A percentile compares a stretch with the other conserved stretches of the same genome.
Conservation (phyloP, 306 rosid genomes). For the cucumber (Cucumis sativus) region DNA sequence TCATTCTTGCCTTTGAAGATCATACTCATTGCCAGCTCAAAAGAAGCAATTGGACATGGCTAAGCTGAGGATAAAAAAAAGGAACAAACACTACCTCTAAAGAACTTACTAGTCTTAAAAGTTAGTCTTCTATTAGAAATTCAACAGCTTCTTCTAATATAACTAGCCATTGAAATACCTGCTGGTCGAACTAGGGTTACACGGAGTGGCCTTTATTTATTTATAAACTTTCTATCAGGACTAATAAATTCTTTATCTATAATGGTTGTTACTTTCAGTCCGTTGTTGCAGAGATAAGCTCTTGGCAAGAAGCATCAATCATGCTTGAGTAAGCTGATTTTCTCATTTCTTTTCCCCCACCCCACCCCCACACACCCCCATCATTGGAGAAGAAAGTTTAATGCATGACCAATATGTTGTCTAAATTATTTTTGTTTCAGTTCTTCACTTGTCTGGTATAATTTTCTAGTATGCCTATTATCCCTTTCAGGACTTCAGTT, state of each 20-base stretch:
- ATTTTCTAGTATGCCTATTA: neutral
- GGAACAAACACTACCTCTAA: neutral
- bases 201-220: neutral
- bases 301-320: slow-evolving; percentile 84
- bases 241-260: neutral
- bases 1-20: neutral
- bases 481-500: too few species aligned
- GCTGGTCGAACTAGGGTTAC: neutral
- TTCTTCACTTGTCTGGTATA: neutral
- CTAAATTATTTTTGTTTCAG: neutral
- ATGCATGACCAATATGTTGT: neutral
- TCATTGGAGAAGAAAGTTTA: neutral
- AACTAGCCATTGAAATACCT: neutral
- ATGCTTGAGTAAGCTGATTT: slow-evolving; percentile 68
- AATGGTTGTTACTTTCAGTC: slow-evolving; percentile 43
- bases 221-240: neutral
- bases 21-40: neutral
- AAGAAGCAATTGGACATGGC: neutral
- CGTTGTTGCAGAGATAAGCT: slow-evolving; percentile 84
- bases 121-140: neutral
- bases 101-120: neutral
- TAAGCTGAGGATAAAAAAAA: neutral
- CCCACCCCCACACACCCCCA: neutral
- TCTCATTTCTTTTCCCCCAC: neutral
- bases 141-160: neutral